A percentile compares a stretch with the other conserved stretches of the same genome.
phyloP scores from a whole-genome alignment of 805 yeast genomes.

The Kazachstania africana region DNA sequence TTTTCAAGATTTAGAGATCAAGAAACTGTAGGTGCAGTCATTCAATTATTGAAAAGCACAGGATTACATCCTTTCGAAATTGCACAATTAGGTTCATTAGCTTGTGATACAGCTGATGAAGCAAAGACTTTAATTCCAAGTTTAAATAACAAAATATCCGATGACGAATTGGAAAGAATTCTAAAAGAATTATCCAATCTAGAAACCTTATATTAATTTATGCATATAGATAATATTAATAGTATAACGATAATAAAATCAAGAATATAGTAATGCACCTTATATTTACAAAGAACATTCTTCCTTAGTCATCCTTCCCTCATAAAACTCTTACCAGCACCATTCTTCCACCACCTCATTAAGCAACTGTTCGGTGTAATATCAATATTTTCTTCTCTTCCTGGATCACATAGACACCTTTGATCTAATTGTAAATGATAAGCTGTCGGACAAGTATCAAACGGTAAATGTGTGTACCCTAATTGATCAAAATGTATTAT shows the following conservation, averaged over 20 bases:
- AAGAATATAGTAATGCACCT: too few relatives aligned
- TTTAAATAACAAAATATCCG: constrained; percentile 66
- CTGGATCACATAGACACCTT: constrained; percentile 50
- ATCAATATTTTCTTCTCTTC: constrained; percentile 33
- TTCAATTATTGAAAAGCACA: constrained; percentile 61
- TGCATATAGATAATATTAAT: constrained; percentile 6
- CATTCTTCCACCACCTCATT: constrained; percentile 69
- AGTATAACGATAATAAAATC: constrained; percentile 1
- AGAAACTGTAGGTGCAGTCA: constrained; percentile 88
- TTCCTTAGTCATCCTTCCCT: constrained; percentile 5
- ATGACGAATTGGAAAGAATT: constrained; percentile 76
- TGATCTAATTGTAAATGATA: constrained; percentile 37
- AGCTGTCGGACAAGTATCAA: constrained; percentile 48
- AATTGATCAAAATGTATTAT: constrained; percentile 71
- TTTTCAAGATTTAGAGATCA: constrained; percentile 89
- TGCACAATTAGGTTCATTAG: constrained; percentile 78
- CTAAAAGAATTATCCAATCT: constrained; percentile 74
- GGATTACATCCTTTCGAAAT: constrained; percentile 90
- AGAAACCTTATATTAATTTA: constrained; percentile 32
- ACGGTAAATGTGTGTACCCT: constrained; percentile 71
- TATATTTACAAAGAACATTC: neutral
- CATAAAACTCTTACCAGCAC: constrained; percentile 32
- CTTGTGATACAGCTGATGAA: constrained; percentile 95
- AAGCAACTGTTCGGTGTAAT: constrained; percentile 47
- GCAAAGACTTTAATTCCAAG: constrained; percentile 92